These are phyloP conservation scores for Lentinula guzmanii DNA, from an alignment of 768 basidiomycete genomes.

Conservation along the genomic window DNA sequence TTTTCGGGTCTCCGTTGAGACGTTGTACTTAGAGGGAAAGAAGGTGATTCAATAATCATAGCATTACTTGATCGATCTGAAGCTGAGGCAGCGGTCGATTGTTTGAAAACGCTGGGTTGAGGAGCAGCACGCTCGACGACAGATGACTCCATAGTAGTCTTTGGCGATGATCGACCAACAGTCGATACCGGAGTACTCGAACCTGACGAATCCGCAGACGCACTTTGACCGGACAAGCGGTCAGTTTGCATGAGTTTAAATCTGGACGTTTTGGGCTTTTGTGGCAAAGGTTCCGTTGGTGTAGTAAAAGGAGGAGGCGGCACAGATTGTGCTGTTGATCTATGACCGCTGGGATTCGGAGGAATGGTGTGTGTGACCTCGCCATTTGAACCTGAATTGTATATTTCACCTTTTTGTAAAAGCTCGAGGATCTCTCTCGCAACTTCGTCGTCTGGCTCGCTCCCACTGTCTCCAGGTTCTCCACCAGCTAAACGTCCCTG, in stretches of 20 bases:
- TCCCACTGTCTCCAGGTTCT: constrained; percentile 46
- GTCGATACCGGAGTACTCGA: constrained; percentile 21
- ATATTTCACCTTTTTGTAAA: constrained; percentile 42
- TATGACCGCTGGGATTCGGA: constrained; percentile 18
- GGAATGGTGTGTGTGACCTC: not conserved
- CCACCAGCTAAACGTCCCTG: constrained; percentile 43
- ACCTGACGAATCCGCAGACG: not conserved
- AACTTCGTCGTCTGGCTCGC: constrained; percentile 42
- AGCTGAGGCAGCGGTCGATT: not conserved
- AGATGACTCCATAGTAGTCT: constrained; percentile 12
- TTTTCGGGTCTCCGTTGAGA: constrained; percentile 18
- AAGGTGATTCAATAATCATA: constrained; percentile 16
- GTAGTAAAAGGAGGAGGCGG: constrained; percentile 8
- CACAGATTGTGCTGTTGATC: not conserved
- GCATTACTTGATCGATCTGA: not conserved
- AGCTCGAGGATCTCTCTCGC: constrained; percentile 48
- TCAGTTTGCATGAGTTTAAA: constrained; percentile 42
- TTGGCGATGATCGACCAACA: constrained; percentile 29
- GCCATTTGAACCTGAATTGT: constrained; percentile 44
- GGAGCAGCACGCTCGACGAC: constrained; percentile 12
- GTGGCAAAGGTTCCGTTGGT: constrained; percentile 18
- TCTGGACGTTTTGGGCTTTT: constrained; percentile 36
- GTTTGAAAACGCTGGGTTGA: not conserved
- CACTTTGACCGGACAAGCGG: constrained; percentile 8
- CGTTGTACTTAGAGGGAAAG: constrained; percentile 11